phyloP scores from a whole-genome alignment of 202 grass and related monocot genomes.

The Schoenoplectus triqueter region DNA sequence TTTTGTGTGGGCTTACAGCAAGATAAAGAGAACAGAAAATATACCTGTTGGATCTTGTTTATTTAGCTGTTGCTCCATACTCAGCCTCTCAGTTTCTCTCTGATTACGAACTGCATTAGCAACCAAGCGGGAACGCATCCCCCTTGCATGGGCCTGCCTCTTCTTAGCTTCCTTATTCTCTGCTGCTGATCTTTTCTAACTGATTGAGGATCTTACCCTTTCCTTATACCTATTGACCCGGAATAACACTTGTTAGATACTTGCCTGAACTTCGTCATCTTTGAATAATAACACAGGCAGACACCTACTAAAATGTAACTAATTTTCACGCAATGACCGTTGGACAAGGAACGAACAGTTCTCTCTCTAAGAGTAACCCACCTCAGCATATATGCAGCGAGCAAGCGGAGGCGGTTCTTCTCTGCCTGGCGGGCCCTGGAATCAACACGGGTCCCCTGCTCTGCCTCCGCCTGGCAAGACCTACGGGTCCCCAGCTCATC shows the following conservation, averaged over 20 bases:
- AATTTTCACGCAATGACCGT: constrained; percentile 56
- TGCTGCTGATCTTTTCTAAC: too few relatives aligned
- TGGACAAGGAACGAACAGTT: constrained; percentile 59
- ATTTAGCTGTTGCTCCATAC: constrained; percentile 79
- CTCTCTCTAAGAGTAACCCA: constrained; percentile 69
- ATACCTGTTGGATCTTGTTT: constrained; percentile 59
- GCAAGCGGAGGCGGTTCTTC: constrained; percentile 70
- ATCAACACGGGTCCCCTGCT: constrained; percentile 62
- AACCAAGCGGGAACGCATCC: too few relatives aligned
- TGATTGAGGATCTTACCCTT: too few relatives aligned
- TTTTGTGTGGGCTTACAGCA: neutral
- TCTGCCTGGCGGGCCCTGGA: constrained; percentile 79
- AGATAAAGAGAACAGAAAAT: constrained; percentile 43
- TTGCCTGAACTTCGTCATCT: too few relatives aligned
- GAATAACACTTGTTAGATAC: too few relatives aligned
- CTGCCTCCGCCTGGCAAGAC: too few relatives aligned
- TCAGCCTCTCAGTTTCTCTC: constrained; percentile 14
- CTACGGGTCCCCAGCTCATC: constrained; percentile 47
- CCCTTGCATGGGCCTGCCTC: too few relatives aligned
- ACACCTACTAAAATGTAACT: constrained; percentile 38
- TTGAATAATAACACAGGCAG: neutral
- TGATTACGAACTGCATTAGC: too few relatives aligned
- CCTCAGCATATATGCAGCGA: constrained; percentile 60
- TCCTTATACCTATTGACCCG: too few relatives aligned
- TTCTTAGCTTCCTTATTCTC: too few relatives aligned